Conservation (phyloP, 1,139 yeast genomes). For the Kurtzmaniella quercitrusa region DNA sequence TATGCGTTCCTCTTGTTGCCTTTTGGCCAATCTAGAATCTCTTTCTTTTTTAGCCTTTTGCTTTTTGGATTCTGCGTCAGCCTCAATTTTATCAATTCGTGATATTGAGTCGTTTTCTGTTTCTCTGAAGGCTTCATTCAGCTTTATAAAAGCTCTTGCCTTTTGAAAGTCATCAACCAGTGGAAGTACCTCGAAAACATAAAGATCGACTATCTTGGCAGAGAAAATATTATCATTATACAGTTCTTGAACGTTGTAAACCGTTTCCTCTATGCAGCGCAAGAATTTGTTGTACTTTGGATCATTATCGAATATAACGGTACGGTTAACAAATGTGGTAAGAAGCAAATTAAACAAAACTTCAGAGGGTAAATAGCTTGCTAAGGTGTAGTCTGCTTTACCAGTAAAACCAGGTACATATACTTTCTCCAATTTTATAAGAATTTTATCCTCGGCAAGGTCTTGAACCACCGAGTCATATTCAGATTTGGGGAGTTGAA, state of each 20-base stretch:
- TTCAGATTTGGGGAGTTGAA: conserved; percentile 8
- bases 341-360: conserved; percentile 31
- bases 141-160: conserved; percentile 24
- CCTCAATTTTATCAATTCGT: conserved; percentile 17
- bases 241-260: conserved; percentile 12
- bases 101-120: conserved; percentile 11
- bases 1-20: conserved; percentile 19
- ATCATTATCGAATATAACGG: conserved; percentile 7
- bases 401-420: conserved; percentile 18
- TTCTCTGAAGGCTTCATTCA: not conserved
- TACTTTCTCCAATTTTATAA: conserved; percentile 18
- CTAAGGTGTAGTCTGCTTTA: conserved; percentile 1
- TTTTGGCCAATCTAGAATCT: conserved; percentile 15
- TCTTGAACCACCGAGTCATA: conserved; percentile 14
- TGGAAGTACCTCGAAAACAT: conserved; percentile 36
- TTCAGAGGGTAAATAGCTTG: conserved; percentile 27
- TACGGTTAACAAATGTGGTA: conserved; percentile 21
- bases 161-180: conserved; percentile 23
- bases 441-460: conserved; percentile 20
- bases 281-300: not conserved
- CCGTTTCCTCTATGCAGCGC: conserved; percentile 1
- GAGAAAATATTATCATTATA: conserved; percentile 11
- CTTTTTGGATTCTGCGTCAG: conserved; percentile 3
- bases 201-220: conserved; percentile 27
- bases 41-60: conserved; percentile 15